Percentiles rank a stretch among this genome's conserved stretches.
These are phyloP conservation scores for Kuraishia cidri DNA, from an alignment of 805 yeast genomes.

Conservation along the genomic window DNA sequence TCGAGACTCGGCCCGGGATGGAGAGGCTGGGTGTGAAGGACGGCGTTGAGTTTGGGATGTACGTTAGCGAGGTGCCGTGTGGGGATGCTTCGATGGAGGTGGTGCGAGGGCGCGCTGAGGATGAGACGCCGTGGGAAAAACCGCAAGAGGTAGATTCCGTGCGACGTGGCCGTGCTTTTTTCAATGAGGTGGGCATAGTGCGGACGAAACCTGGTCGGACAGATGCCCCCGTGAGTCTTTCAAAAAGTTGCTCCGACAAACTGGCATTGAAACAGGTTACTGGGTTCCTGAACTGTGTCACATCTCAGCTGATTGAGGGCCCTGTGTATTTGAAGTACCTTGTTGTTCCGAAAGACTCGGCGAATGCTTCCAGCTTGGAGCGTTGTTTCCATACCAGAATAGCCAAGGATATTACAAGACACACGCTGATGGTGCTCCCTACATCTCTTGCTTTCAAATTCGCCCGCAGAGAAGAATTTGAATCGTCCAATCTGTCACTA, in stretches of 20 bases:
- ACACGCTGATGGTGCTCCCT: constrained; percentile 5
- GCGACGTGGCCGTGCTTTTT: constrained; percentile 59
- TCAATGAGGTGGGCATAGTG: constrained; percentile 49
- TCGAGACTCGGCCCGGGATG: background rate
- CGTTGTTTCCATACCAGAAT: constrained; percentile 31
- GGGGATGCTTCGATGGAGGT: constrained; percentile 76
- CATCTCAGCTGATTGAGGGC: constrained; percentile 23
- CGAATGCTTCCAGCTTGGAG: constrained; percentile 17
- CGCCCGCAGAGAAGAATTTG: background rate
- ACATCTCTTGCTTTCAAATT: constrained; percentile 4
- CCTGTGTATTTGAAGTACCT: constrained; percentile 33
- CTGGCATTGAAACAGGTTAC: constrained; percentile 52
- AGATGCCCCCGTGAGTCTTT: constrained; percentile 63
- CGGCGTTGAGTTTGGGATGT: constrained; percentile 42
- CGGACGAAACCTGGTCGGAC: constrained; percentile 90
- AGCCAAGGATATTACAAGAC: background rate
- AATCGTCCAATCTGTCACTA: background rate
- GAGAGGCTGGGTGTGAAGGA: constrained; percentile 16
- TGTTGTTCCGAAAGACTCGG: constrained; percentile 31
- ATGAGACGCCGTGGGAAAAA: constrained; percentile 1
- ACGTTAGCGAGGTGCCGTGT: constrained; percentile 76
- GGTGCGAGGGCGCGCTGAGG: constrained; percentile 15
- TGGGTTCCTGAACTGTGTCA: constrained; percentile 41
- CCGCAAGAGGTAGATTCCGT: constrained; percentile 6
- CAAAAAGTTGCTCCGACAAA: constrained; percentile 90